Base-by-base conservation (phyloP, 2,329 filamentous ascomycete genomes). In the Paraphaeosphaeria minitans region DNA sequence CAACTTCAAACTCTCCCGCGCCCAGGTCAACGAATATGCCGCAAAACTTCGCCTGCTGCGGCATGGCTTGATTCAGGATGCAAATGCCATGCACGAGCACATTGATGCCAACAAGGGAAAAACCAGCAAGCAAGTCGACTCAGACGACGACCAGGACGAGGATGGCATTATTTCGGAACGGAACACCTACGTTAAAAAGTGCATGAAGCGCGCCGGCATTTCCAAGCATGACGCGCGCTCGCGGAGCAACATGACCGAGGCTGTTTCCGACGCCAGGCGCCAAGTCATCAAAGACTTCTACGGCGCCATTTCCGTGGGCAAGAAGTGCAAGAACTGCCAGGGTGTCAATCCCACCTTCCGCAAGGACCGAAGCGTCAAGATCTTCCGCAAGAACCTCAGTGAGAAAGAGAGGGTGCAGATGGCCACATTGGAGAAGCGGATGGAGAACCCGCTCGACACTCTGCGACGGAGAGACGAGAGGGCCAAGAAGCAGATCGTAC, bases 321-420 rank as follows among this genome's bases (percentile, higher is more conserved):
- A 88, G 68, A 85, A 85, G 69, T 99, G 95, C 78, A 82, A 81
- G 42, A 86, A 82, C 63, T 90, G 87, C 73, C 64, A 66, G 41
- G 69, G 90, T 29, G 62, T 76, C 37, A 75, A 73, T 54, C 93
- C 93, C 12, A 82, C 83, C 2, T 98, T 92, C 77, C 88, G 94
- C 67, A 97, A 96, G 75, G 94, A 99, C 70, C 85, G 90, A 45
- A 95, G 88, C 69, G 90, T 93, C 72, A 99, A 98, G 77, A 93
- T 99, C 55, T 99, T 98, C 77, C 89, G 94, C 73, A 95, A 91
- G 72, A 82, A 90, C 1, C 80, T 97, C 57, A 85, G 84, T 48
- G 78, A 84, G 48, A 96, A 96, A 75, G 88, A 95, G 37, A 87
- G 88, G 73, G 84, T 87, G 43, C 87, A 89, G 61, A 96, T 96